Evolutionary conservation across 2,329 filamentous ascomycete genomes (phyloP).

Genomic region (Ceratocystis smalleyi): DNA sequence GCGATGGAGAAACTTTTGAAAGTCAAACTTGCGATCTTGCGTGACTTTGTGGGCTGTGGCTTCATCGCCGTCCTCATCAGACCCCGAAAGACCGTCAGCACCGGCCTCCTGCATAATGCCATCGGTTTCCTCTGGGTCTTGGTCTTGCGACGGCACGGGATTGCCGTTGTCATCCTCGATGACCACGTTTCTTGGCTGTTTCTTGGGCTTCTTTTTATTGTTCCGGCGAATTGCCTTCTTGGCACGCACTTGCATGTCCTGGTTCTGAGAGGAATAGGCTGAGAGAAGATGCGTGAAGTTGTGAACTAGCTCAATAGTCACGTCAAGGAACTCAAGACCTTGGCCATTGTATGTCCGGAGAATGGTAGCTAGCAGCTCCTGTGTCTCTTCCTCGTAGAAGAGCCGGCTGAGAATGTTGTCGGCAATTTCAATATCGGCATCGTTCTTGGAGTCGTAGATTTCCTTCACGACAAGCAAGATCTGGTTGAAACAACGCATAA

Average conservation of each 20-base stretch:
- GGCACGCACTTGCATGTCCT: constrained; percentile 82
- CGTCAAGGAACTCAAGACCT: constrained; percentile 83
- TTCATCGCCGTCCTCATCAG: constrained; percentile 45
- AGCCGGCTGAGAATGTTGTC: constrained; percentile 93
- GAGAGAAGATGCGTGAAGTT: constrained; percentile 87
- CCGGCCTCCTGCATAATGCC: constrained; percentile 21
- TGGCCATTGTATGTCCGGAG: constrained; percentile 82
- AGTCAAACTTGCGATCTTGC: constrained; percentile 86
- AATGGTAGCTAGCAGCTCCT: constrained; percentile 71
- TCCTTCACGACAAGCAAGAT: constrained; percentile 84
- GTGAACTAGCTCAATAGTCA: constrained; percentile 77
- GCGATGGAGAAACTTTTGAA: constrained; percentile 62
- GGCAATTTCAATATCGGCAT: constrained; percentile 94
- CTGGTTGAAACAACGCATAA: constrained; percentile 89
- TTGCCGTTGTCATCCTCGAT: constrained; percentile 14
- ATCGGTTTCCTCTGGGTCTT: constrained; percentile 1
- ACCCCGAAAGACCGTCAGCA: constrained; percentile 23
- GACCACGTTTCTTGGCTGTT: constrained; percentile 15
- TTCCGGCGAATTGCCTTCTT: constrained; percentile 57
- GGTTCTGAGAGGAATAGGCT: constrained; percentile 84
- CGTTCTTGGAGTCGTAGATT: constrained; percentile 68
- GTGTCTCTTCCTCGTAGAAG: constrained; percentile 95
- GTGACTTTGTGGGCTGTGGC: constrained; percentile 53
- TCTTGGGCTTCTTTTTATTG: constrained; percentile 44
- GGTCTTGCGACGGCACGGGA: background rate